Conservation (phyloP, 225 moss, liverwort and hornwort genomes). For the Pleurozium schreberi region DNA sequence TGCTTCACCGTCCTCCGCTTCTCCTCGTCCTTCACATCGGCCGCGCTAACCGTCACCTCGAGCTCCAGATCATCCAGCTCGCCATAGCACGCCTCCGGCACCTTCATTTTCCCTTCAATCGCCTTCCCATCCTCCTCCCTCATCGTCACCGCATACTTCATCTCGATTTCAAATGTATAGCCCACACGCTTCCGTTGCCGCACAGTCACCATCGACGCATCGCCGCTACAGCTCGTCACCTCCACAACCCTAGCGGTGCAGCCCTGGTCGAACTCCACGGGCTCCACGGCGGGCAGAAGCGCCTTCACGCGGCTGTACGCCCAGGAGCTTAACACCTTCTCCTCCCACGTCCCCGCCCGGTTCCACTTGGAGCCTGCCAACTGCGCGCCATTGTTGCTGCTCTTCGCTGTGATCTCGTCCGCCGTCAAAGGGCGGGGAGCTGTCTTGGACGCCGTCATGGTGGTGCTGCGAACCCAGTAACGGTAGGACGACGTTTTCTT, state of each 20-base stretch:
- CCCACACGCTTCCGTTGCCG: conserved; percentile 90
- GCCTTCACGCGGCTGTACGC: conserved; percentile 57
- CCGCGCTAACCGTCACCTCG: conserved; percentile 41
- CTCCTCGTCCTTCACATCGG: conserved; percentile 31
- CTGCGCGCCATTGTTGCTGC: background rate
- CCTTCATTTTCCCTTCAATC: conserved; percentile 66
- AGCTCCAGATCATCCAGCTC: conserved; percentile 85
- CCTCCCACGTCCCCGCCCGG: conserved; percentile 92
- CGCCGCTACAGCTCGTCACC: conserved; percentile 76
- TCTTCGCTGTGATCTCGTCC: conserved; percentile 23
- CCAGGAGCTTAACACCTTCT: conserved; percentile 68
- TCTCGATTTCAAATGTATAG: conserved; percentile 70
- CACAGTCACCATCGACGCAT: conserved; percentile 79
- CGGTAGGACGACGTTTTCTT: conserved; percentile 47
- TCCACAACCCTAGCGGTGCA: conserved; percentile 52
- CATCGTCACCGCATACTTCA: conserved; percentile 53
- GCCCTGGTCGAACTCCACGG: conserved; percentile 41
- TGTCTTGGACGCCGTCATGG: conserved; percentile 44
- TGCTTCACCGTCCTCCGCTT: conserved; percentile 35
- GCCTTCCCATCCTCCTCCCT: conserved; percentile 11
- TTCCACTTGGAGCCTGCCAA: conserved; percentile 63
- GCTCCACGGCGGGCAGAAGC: conserved; percentile 36
- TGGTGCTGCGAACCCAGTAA: conserved; percentile 69
- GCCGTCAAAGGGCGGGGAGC: conserved; percentile 48
- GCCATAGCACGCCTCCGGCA: conserved; percentile 73